Conservation (phyloP, 441 rosid species). For the Viola pubescens region DNA sequence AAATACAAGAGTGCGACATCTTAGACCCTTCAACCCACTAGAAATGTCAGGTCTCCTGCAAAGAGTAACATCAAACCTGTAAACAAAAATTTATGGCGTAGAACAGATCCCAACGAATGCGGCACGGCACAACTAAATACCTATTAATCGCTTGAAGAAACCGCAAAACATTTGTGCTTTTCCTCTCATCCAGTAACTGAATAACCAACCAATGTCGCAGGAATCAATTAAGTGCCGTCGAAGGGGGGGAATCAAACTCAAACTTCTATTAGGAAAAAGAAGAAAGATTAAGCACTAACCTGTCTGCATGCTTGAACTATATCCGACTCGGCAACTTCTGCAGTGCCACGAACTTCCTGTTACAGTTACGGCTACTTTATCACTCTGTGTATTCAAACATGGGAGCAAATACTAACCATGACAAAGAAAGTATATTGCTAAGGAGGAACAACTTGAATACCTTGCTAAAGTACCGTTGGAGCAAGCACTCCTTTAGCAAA, state of each 20-base stretch:
- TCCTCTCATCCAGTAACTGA: conserved; percentile 77
- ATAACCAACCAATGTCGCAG: conserved; percentile 14
- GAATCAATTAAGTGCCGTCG: conserved; percentile 3
- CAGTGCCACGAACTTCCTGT: conserved; percentile 78
- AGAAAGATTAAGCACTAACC: conserved; percentile 31
- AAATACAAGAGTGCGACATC: conserved; percentile 71
- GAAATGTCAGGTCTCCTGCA: conserved; percentile 74
- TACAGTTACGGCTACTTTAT: conserved; percentile 15
- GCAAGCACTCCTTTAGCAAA: conserved; percentile 67
- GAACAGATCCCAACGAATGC: not conserved
- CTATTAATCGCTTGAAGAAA: conserved; percentile 73
- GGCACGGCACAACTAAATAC: conserved; percentile 20
- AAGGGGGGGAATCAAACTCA: not conserved
- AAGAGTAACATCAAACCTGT: not conserved
- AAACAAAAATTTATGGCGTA: not conserved
- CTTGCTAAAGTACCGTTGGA: conserved; percentile 87
- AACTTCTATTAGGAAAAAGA: conserved; percentile 1
- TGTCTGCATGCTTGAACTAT: conserved; percentile 74
- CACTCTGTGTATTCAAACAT: not conserved
- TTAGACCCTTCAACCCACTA: conserved; percentile 49
- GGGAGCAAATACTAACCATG: too few relatives aligned
- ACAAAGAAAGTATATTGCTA: not conserved
- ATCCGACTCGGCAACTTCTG: conserved; percentile 66
- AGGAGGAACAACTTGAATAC: conserved; percentile 28
- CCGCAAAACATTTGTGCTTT: conserved; percentile 51